A percentile compares a stretch with the other conserved stretches of the same genome.
Conservation (phyloP, 306 rosid genomes). For the Cyamopsis tetragonoloba region DNA sequence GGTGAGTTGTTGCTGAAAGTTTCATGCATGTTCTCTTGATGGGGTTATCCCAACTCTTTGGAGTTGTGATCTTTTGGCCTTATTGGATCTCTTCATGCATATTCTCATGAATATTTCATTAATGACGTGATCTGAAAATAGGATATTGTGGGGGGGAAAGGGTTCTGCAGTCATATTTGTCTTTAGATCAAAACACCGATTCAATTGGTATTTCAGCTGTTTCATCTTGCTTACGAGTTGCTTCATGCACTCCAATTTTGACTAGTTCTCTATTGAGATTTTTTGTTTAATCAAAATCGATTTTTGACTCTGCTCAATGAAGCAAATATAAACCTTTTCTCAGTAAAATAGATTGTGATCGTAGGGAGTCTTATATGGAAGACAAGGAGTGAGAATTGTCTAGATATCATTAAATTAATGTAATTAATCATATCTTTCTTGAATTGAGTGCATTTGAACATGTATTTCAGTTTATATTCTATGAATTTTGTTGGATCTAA, state of each 20-base stretch:
- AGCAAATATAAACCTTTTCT: not conserved
- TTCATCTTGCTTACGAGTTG: not conserved
- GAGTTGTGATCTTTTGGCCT: not conserved
- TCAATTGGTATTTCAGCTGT: not conserved
- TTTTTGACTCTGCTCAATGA: not conserved
- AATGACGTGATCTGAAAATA: not conserved
- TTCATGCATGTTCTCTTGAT: not conserved
- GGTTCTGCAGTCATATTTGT: slow-evolving; percentile 1
- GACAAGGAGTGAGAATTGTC: not conserved
- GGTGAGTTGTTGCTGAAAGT: slow-evolving; percentile 50
- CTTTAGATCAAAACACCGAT: not conserved
- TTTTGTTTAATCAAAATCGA: not conserved
- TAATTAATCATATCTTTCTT: not conserved
- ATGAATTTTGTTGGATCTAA: slow-evolving; percentile 27
- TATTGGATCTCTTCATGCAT: too few species aligned
- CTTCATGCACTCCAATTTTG: not conserved
- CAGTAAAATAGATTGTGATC: not conserved
- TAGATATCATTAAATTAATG: not conserved
- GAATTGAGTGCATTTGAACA: not conserved
- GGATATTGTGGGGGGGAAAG: not conserved
- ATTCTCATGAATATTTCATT: too few species aligned
- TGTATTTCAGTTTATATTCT: slow-evolving; percentile 1
- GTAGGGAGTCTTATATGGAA: not conserved
- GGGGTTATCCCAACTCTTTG: not conserved
- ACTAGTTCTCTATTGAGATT: not conserved